phyloP scores from a whole-genome alignment of 768 basidiomycete genomes.

The Hortiboletus flavorubellus region DNA sequence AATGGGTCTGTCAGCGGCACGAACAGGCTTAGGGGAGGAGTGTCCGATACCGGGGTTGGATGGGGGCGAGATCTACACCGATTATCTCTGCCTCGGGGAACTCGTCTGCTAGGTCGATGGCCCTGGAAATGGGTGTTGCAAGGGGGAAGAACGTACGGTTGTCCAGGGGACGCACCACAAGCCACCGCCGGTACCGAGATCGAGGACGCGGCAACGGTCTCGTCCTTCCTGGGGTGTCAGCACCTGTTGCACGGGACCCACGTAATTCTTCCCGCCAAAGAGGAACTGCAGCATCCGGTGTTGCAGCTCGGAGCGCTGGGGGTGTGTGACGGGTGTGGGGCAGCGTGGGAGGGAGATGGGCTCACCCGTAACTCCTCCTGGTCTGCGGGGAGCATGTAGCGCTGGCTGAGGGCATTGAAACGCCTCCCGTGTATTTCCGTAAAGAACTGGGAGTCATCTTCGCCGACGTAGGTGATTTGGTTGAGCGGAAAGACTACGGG shows the following conservation, averaged over 20 bases:
- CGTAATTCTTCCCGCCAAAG: slow-evolving; percentile 58
- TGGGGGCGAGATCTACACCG: slow-evolving; percentile 69
- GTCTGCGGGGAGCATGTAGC: slow-evolving; percentile 66
- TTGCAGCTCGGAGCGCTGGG: slow-evolving; percentile 58
- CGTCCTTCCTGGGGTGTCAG: slow-evolving; percentile 38
- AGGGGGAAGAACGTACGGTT: neutral
- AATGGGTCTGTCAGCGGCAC: slow-evolving; percentile 13
- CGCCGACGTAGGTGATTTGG: slow-evolving; percentile 37
- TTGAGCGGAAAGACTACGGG: slow-evolving; percentile 34
- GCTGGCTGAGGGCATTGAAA: slow-evolving; percentile 52
- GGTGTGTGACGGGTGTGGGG: neutral
- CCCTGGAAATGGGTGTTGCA: slow-evolving; percentile 39
- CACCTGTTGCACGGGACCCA: slow-evolving; percentile 60
- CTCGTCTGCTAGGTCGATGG: slow-evolving; percentile 71
- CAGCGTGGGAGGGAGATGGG: neutral
- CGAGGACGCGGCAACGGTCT: slow-evolving; percentile 46
- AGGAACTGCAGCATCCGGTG: slow-evolving; percentile 69
- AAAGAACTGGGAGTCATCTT: slow-evolving; percentile 53
- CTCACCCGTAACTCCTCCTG: slow-evolving; percentile 60
- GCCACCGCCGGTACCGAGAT: slow-evolving; percentile 68
- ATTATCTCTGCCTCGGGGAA: slow-evolving; percentile 64
- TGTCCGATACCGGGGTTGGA: slow-evolving; percentile 58
- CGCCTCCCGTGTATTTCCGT: slow-evolving; percentile 48
- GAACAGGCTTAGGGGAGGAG: neutral
- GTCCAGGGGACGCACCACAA: slow-evolving; percentile 44